These are phyloP conservation scores for Drechslerella coelobrocha DNA, from an alignment of 2,329 filamentous ascomycete species.

Conservation along the genomic window DNA sequence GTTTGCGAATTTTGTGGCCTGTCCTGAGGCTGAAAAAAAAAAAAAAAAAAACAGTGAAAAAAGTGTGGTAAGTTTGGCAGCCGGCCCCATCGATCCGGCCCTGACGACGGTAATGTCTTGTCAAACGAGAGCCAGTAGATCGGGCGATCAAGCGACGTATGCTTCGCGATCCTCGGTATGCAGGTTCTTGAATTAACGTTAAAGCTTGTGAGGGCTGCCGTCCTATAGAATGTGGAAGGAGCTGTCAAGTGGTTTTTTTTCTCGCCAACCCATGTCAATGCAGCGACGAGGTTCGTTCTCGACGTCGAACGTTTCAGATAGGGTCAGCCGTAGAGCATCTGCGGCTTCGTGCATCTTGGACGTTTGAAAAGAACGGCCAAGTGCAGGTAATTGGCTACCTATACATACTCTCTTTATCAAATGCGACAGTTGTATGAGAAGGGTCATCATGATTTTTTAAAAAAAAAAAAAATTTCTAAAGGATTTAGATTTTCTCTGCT, in stretches of 20 bases:
- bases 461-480: no score
- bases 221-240: background rate
- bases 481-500: no score
- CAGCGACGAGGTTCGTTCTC: background rate
- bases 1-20: background rate
- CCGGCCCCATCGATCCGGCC: background rate
- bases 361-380: background rate
- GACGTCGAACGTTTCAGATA: conserved; percentile 1
- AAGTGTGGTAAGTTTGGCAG: background rate
- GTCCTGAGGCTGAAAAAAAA: background rate
- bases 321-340: background rate
- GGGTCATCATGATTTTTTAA: no score
- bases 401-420: no score
- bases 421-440: no score
- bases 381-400: background rate
- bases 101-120: background rate
- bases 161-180: conserved; percentile 20
- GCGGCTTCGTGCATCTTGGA: background rate
- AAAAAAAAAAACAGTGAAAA: background rate
- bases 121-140: conserved; percentile 48
- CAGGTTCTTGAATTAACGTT: no score
- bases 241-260: background rate
- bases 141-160: conserved; percentile 2
- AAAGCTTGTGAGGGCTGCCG: no score
- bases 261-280: background rate